Percentiles rank a stretch among this genome's conserved stretches.
Evolutionary conservation across 768 basidiomycete species (phyloP).

Genomic region (Tylopilus vinaceipallidus): DNA sequence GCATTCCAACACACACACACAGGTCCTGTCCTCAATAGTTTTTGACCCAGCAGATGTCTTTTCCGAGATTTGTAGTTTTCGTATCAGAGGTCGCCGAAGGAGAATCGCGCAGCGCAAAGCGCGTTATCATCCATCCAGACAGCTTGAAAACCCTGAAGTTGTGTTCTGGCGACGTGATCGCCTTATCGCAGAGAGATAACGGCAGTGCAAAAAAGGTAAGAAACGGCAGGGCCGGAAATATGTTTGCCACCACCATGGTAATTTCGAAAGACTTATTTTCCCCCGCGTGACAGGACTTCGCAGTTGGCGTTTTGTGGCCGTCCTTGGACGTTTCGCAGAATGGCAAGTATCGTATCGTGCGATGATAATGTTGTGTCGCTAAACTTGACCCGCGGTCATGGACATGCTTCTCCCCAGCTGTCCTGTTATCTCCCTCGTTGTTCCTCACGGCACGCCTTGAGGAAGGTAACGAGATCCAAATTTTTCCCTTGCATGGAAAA

Average conservation of each 20-base stretch:
- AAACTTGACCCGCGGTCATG: slow-evolving; percentile 12
- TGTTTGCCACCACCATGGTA: slow-evolving; percentile 2
- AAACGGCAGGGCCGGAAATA: slow-evolving; percentile 11
- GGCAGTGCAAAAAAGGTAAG: slow-evolving; percentile 35
- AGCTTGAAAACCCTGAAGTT: slow-evolving; percentile 57
- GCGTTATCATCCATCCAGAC: slow-evolving; percentile 63
- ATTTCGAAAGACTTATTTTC: slow-evolving; percentile 17
- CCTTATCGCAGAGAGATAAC: slow-evolving; percentile 44
- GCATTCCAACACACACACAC: background rate
- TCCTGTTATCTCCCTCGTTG: slow-evolving; percentile 55
- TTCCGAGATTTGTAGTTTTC: slow-evolving; percentile 38
- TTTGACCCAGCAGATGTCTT: slow-evolving; percentile 14
- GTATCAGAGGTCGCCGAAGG: slow-evolving; percentile 34
- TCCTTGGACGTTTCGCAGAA: slow-evolving; percentile 57
- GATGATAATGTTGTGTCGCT: slow-evolving; percentile 6
- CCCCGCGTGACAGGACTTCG: slow-evolving; percentile 46
- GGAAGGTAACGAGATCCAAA: slow-evolving; percentile 45
- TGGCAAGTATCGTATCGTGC: slow-evolving; percentile 42
- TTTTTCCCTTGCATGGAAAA: slow-evolving; percentile 48
- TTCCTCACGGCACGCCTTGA: slow-evolving; percentile 59
- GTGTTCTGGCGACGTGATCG: slow-evolving; percentile 68
- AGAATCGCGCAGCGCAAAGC: slow-evolving; percentile 53
- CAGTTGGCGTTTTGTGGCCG: slow-evolving; percentile 77
- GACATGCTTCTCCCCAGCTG: slow-evolving; percentile 37
- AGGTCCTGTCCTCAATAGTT: background rate